Evolutionary conservation across 75 land plant species (phyloP).

Genomic region (Pseudotsuga menziesii): DNA sequence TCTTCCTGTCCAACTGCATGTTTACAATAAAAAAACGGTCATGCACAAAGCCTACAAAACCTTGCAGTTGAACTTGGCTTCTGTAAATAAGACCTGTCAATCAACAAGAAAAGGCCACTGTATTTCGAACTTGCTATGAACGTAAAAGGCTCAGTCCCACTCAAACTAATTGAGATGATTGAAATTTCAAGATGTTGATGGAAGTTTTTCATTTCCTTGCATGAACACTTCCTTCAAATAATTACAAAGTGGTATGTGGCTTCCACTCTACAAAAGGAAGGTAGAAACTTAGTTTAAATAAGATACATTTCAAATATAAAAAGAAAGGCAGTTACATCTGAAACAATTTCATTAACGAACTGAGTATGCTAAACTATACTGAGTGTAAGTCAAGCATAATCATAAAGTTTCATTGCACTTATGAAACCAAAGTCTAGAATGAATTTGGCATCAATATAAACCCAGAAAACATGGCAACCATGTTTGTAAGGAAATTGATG

Average conservation of each 20-base stretch:
- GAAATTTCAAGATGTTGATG: neutral
- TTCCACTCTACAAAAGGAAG: neutral
- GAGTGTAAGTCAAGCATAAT: neutral
- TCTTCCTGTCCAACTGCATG: conserved; percentile 84
- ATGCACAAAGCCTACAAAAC: neutral
- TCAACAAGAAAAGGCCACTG: neutral
- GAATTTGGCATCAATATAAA: too few species aligned
- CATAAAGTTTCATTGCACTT: neutral
- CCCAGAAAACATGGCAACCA: too few species aligned
- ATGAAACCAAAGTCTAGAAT: neutral
- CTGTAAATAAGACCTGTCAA: neutral
- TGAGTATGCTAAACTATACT: neutral
- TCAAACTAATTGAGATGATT: neutral
- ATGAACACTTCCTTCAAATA: neutral
- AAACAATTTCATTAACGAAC: neutral
- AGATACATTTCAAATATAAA: neutral
- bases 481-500: neutral
- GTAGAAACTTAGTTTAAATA: neutral
- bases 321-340: neutral
- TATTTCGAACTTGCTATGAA: neutral
- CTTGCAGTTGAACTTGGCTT: neutral
- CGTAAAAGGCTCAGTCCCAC: neutral
- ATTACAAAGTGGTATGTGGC: neutral
- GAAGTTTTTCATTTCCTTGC: neutral
- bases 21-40: neutral